Evolutionary conservation across 1,284 basidiomycete species (phyloP).

Genomic region (Cryptococcus sp.): DNA sequence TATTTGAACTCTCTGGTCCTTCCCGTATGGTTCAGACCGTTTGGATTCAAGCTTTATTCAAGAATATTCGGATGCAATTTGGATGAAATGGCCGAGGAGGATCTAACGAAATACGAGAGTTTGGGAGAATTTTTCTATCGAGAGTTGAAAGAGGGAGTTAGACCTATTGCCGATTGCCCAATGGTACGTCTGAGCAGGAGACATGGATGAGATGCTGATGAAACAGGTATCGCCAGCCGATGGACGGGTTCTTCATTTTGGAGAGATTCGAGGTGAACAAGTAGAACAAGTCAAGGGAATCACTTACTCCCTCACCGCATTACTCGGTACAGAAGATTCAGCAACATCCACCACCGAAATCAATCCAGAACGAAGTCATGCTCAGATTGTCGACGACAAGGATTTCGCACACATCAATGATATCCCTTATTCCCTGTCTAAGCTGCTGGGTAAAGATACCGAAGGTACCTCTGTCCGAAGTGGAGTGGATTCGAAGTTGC

Average conservation of each 20-base stretch:
- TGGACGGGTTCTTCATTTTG: slow-evolving; percentile 88
- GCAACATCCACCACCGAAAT: slow-evolving; percentile 9
- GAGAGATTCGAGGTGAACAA: slow-evolving; percentile 69
- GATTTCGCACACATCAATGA: slow-evolving; percentile 96
- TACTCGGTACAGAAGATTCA: slow-evolving; percentile 62
- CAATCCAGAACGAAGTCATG: slow-evolving; percentile 9
- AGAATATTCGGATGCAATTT: slow-evolving; percentile 89
- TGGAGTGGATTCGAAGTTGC: slow-evolving; percentile 10
- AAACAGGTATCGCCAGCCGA: slow-evolving; percentile 92
- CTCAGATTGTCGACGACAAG: slow-evolving; percentile 54
- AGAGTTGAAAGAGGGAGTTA: slow-evolving; percentile 71
- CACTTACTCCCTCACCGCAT: slow-evolving; percentile 89
- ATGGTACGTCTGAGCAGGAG: slow-evolving; percentile 57
- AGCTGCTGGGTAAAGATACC: slow-evolving; percentile 57
- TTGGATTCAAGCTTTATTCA: slow-evolving; percentile 80
- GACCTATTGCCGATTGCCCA: slow-evolving; percentile 72
- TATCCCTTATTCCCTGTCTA: slow-evolving; percentile 87
- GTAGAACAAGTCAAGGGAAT: slow-evolving; percentile 98
- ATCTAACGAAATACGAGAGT: slow-evolving; percentile 73
- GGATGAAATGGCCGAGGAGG: slow-evolving; percentile 76
- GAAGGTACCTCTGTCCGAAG: neutral
- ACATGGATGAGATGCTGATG: too few species aligned
- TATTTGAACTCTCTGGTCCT: slow-evolving; percentile 88
- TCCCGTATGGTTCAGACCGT: slow-evolving; percentile 89
- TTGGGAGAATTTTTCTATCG: slow-evolving; percentile 96